These are phyloP conservation scores for Malassezia dermatis DNA, from an alignment of 1,284 basidiomycete species.

Conservation along the genomic window DNA sequence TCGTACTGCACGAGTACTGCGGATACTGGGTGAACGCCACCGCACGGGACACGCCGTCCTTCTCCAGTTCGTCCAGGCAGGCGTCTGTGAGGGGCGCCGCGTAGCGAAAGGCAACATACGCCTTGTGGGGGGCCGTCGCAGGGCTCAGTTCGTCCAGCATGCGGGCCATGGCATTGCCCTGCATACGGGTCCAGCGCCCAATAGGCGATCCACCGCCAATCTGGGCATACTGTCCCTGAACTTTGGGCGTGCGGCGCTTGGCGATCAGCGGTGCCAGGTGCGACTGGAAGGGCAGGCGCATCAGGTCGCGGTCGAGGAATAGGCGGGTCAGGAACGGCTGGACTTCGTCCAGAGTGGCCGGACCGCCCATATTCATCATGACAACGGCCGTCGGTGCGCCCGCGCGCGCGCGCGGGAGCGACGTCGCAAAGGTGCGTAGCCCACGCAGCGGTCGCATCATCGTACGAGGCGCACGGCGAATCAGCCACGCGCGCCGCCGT, in stretches of 20 bases:
- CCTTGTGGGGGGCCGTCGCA: constrained; percentile 83
- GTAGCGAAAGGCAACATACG: constrained; percentile 63
- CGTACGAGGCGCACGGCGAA: neutral
- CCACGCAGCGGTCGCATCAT: neutral
- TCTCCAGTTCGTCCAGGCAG: constrained; percentile 71
- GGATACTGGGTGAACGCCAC: constrained; percentile 98
- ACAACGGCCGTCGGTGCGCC: constrained; percentile 61
- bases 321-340: constrained; percentile 73
- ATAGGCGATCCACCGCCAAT: constrained; percentile 99
- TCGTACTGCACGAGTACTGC: constrained; percentile 96
- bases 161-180: constrained; percentile 79
- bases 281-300: constrained; percentile 79
- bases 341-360: constrained; percentile 57
- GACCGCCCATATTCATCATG: constrained; percentile 98
- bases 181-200: constrained; percentile 72
- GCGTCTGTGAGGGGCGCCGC: constrained; percentile 78
- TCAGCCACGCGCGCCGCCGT: neutral
- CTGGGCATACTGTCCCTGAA: constrained; percentile 82
- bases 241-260: constrained; percentile 77
- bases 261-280: constrained; percentile 81
- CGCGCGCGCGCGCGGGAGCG: neutral
- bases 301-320: constrained; percentile 89
- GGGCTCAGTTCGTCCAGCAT: constrained; percentile 89
- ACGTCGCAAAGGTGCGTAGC: constrained; percentile 3
- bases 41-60: constrained; percentile 81